These are phyloP conservation scores for Xylaria sp. DNA, from an alignment of 2,329 filamentous ascomycete species.

Conservation along the genomic window DNA sequence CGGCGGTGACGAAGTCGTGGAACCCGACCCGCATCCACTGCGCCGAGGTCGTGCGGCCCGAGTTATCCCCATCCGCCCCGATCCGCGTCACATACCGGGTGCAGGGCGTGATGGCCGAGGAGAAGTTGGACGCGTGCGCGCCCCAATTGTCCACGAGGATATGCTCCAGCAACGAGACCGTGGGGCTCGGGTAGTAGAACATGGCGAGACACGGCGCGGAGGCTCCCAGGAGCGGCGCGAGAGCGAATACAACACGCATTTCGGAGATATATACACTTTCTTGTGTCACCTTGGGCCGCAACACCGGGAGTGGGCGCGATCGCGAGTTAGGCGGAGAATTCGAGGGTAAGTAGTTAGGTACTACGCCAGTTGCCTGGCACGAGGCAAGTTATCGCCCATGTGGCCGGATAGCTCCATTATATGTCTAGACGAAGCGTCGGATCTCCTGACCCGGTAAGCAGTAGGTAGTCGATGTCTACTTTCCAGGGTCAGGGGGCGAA, in stretches of 20 bases:
- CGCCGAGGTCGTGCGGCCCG: conserved; percentile 31
- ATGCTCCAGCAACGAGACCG: conserved; percentile 28
- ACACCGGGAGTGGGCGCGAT: no score
- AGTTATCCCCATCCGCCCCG: conserved; percentile 26
- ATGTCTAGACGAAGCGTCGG: background rate
- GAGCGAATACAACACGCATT: conserved; percentile 7
- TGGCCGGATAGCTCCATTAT: background rate
- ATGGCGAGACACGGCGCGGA: conserved; percentile 14
- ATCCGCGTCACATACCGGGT: conserved; percentile 32
- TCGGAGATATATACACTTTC: background rate
- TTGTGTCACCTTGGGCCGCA: background rate
- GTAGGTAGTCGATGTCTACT: background rate
- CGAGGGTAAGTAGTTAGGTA: background rate
- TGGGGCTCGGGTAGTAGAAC: conserved; percentile 34
- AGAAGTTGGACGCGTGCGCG: conserved; percentile 33
- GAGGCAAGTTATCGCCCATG: background rate
- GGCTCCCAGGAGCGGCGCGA: conserved; percentile 4
- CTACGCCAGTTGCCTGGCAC: background rate
- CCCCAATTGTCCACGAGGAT: conserved; percentile 34
- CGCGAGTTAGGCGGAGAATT: no score
- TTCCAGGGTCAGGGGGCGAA: background rate
- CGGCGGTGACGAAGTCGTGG: conserved; percentile 35
- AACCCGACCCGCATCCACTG: conserved; percentile 35
- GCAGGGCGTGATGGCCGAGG: conserved; percentile 34
- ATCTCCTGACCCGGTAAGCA: background rate